These are phyloP conservation scores for Exserohilum turcica DNA, from an alignment of 2,329 filamentous ascomycete genomes.

Conservation along the genomic window DNA sequence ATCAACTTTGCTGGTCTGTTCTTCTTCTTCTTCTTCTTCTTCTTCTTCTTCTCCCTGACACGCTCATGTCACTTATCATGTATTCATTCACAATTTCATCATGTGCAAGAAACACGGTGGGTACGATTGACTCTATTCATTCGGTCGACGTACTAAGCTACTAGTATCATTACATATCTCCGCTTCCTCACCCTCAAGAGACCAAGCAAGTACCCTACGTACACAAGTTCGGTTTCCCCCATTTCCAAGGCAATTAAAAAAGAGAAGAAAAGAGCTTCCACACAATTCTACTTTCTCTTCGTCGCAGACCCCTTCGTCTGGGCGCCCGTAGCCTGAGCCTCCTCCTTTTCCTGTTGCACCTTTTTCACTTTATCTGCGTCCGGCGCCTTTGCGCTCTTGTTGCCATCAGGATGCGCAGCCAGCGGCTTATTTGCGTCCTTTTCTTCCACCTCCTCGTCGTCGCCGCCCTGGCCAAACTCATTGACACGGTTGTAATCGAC, in stretches of 20 bases:
- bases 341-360: slow-evolving; percentile 24
- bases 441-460: slow-evolving; percentile 68
- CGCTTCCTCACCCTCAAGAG: no score
- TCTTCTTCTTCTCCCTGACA: no score
- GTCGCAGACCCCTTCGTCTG: slow-evolving; percentile 37
- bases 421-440: slow-evolving; percentile 53
- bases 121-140: no score
- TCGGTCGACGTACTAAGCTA: no score
- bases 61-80: no score
- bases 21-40: no score
- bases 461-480: slow-evolving; percentile 97
- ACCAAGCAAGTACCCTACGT: no score
- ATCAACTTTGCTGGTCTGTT: no score
- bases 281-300: slow-evolving; percentile 34
- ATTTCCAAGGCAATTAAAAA: not conserved
- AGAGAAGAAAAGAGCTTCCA: not conserved
- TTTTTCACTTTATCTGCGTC: slow-evolving; percentile 23
- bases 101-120: no score
- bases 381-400: slow-evolving; percentile 34
- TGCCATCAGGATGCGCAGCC: slow-evolving; percentile 39
- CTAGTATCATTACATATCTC: no score
- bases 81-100: no score
- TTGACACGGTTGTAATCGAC: slow-evolving; percentile 92
- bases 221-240: no score
- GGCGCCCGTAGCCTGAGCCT: slow-evolving; percentile 27